phyloP scores from a whole-genome alignment of 2,329 filamentous ascomycete species.

The Metarhizium rileyi region DNA sequence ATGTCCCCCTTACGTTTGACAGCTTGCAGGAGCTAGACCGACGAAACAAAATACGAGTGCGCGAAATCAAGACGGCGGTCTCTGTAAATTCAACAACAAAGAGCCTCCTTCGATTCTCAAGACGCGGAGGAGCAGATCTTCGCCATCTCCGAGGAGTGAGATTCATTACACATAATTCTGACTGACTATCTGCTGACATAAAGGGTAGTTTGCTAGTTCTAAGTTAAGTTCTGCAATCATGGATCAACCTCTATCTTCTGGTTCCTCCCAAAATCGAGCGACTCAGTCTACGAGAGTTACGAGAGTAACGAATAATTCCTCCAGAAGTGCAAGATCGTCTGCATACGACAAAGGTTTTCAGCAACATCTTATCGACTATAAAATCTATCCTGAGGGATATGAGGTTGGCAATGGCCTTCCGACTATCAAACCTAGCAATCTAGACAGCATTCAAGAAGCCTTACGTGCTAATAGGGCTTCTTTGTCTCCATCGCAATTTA shows the following conservation, averaged over 20 bases:
- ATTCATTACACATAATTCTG: too few relatives aligned
- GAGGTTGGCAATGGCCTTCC: not conserved
- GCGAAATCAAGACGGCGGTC: too few relatives aligned
- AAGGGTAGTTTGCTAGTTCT: too few relatives aligned
- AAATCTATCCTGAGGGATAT: not conserved
- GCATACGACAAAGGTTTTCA: conserved; percentile 3
- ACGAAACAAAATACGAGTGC: too few relatives aligned
- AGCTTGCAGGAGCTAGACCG: conserved; percentile 14
- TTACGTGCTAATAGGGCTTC: not conserved
- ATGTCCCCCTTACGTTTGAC: conserved; percentile 16
- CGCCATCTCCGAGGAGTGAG: too few relatives aligned
- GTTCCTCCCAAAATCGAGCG: not conserved
- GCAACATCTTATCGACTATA: conserved; percentile 2
- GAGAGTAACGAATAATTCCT: not conserved
- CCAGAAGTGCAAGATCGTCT: not conserved
- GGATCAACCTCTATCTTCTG: not conserved
- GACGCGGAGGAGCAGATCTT: too few relatives aligned
- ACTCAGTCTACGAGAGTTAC: not conserved
- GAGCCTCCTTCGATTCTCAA: too few relatives aligned
- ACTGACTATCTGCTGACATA: too few relatives aligned
- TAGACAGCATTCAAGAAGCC: not conserved
- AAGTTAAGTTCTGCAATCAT: not conserved
- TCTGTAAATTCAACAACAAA: too few relatives aligned
- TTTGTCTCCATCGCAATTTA: not conserved
- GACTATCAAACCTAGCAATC: not conserved